Evolutionary conservation across 192 early-diverging fungal species (phyloP).

Genomic region (Coemansia javaensis): DNA sequence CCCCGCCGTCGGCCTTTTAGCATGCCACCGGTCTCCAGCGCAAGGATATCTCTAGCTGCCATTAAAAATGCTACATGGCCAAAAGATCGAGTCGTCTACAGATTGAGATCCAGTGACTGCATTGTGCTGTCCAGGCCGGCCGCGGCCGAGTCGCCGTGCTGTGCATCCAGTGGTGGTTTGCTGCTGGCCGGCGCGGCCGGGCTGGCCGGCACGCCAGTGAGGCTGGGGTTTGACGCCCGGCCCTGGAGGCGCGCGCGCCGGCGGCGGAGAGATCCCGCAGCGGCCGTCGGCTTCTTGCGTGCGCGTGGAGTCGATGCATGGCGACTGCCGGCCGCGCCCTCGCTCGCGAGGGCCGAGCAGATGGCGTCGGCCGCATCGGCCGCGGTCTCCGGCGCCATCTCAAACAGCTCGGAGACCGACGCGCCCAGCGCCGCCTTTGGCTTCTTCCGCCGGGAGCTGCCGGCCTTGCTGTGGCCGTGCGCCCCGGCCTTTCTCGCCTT

Average conservation of each 20-base stretch:
- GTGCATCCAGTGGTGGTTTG: not conserved
- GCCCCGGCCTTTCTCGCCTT: slow-evolving; percentile 2
- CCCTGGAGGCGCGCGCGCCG: slow-evolving; percentile 36
- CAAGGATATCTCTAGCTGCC: too few relatives aligned
- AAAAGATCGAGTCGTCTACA: too few relatives aligned
- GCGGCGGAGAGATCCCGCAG: slow-evolving; percentile 32
- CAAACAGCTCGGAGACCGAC: slow-evolving; percentile 17
- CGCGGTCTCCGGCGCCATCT: slow-evolving; percentile 12
- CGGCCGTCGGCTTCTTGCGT: slow-evolving; percentile 34
- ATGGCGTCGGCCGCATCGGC: slow-evolving; percentile 31
- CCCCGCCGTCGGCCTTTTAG: too few relatives aligned
- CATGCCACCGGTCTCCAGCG: too few relatives aligned
- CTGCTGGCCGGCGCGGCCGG: not conserved
- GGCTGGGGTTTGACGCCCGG: slow-evolving; percentile 17
- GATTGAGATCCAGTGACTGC: slow-evolving; percentile 21
- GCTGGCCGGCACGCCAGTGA: slow-evolving; percentile 1
- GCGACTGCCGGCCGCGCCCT: slow-evolving; percentile 1
- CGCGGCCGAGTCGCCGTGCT: too few relatives aligned
- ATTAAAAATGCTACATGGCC: not conserved
- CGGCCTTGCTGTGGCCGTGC: slow-evolving; percentile 6
- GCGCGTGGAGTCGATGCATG: slow-evolving; percentile 3
- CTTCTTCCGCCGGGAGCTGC: slow-evolving; percentile 23
- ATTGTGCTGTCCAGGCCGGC: slow-evolving; percentile 3
- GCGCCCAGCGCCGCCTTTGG: slow-evolving; percentile 7
- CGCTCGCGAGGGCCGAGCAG: slow-evolving; percentile 18